Evolutionary conservation across 805 yeast genomes (phyloP), one percentile per base, ranked within the genome.

Genomic region (Candida ascalaphidarum): DNA sequence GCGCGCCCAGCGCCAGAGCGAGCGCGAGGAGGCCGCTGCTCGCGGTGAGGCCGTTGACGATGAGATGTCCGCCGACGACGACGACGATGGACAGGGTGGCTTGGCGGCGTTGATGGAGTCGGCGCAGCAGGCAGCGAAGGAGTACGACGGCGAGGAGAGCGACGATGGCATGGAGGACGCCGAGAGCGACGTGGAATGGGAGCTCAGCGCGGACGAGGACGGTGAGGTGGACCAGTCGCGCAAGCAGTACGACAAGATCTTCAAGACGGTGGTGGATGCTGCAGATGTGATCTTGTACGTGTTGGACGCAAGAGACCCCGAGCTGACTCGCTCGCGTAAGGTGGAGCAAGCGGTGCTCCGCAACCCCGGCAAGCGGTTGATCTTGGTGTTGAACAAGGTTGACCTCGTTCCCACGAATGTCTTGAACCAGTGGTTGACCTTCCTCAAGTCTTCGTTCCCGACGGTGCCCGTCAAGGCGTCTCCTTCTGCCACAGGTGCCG

Each of bases 241-340:
- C 53, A 88, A 81, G 52, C 92, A 95, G 5, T 92, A 81, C 51
- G 97, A 89, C 54, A 89, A 88, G 60, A 77, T 89, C 34, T 89
- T 88, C 68, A 88, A 86, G 56, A 70, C 86, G 11, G 96, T 92
- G 21, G 88, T 92, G 14, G 96, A 86, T 35, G 81, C 86, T 14
- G 67, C 96, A 2, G 98, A 89, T 52, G 95, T 89, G 30, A 66
- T 89, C 12, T 65, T 88, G 31, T 89, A 92, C 48, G 96, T 89
- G n/a, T 62, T 89, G 48, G 98, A 89, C 58, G 95, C 98, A 1
- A 78, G 98, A 56, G 96, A 92, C 56, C 98, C 98, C 31, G 95
- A 84, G 55, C 78, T 85, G 12, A 89, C 97, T 3, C 75, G 98
- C 49, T 86, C 96, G 7, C 75, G 77, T 51, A 84, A 76, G 50